A percentile compares a stretch with the other conserved stretches of the same genome.
phyloP scores from a whole-genome alignment of 1,284 basidiomycete species.

The Chiua sp. region DNA sequence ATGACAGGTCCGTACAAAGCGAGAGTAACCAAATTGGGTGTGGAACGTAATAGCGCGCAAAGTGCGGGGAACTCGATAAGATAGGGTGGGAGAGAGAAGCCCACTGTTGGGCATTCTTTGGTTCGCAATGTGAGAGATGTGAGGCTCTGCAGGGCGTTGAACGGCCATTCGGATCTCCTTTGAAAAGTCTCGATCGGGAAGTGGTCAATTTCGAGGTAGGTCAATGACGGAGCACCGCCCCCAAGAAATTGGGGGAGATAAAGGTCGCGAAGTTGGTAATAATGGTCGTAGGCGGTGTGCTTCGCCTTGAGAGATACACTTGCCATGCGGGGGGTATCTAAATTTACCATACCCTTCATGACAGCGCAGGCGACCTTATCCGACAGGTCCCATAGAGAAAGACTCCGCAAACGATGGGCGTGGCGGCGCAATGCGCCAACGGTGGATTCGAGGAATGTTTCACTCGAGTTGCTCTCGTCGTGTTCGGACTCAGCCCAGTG shows the following conservation, averaged over 20 bases:
- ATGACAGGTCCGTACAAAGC: slow-evolving; percentile 29
- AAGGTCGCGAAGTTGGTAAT: slow-evolving; percentile 10
- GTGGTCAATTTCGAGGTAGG: slow-evolving; percentile 22
- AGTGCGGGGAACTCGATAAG: slow-evolving; percentile 21
- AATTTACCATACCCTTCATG: slow-evolving; percentile 6
- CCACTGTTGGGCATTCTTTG: slow-evolving; percentile 8
- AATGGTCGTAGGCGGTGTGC: slow-evolving; percentile 7
- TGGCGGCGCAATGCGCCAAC: slow-evolving; percentile 5
- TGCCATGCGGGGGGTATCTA: slow-evolving; percentile 10
- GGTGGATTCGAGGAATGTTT: slow-evolving; percentile 8
- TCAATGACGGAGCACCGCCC: slow-evolving; percentile 14
- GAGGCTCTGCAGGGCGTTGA: slow-evolving; percentile 12
- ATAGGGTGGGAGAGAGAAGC: slow-evolving; percentile 17
- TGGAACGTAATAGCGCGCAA: slow-evolving; percentile 14
- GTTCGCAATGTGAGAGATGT: slow-evolving; percentile 20
- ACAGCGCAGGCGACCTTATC: slow-evolving; percentile 15
- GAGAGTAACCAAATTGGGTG: slow-evolving; percentile 13
- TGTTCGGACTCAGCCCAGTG: slow-evolving; percentile 11
- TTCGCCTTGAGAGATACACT: slow-evolving; percentile 21
- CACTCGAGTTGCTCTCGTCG: not conserved
- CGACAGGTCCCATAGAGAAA: slow-evolving; percentile 26
- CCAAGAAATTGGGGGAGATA: slow-evolving; percentile 21
- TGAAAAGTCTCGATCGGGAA: slow-evolving; percentile 22
- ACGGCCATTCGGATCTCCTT: slow-evolving; percentile 9
- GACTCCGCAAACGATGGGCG: slow-evolving; percentile 12